These are phyloP conservation scores for Odonthalia washingtoniensis DNA, from an alignment of 31 red algal species.

Conservation along the genomic window DNA sequence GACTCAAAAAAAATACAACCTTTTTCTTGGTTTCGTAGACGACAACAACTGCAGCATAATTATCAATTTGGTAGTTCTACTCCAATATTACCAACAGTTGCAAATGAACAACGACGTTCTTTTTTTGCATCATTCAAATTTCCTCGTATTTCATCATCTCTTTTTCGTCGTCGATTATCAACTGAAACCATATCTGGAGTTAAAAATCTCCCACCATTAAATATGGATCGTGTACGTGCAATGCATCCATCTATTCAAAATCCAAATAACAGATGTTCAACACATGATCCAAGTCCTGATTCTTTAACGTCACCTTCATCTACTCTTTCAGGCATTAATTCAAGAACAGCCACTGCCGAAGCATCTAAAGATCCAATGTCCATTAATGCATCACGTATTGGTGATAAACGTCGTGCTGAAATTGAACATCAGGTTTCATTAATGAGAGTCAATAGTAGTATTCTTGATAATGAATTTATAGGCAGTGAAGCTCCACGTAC, in stretches of 20 bases:
- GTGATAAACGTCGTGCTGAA: not conserved
- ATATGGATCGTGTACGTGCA: not conserved
- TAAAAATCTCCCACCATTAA: not conserved
- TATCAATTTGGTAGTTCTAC: too few relatives aligned
- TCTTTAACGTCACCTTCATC: too few relatives aligned
- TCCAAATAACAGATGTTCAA: not conserved
- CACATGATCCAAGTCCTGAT: too few relatives aligned
- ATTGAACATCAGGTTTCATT: not conserved
- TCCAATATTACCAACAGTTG: too few relatives aligned
- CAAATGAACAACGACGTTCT: too few relatives aligned
- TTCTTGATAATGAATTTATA: slow-evolving; percentile 64
- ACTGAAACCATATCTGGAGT: not conserved
- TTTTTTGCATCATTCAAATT: not conserved
- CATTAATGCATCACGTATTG: not conserved
- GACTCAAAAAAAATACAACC: too few relatives aligned
- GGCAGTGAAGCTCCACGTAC: slow-evolving; percentile 16
- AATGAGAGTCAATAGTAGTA: slow-evolving; percentile 45
- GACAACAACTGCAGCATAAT: too few relatives aligned
- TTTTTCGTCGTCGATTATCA: not conserved
- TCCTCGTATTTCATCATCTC: not conserved
- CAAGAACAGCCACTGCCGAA: too few relatives aligned
- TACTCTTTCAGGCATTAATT: not conserved
- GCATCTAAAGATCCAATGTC: not conserved
- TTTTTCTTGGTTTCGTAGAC: too few relatives aligned
- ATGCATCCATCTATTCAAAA: too few relatives aligned